Evolutionary conservation across 805 yeast species (phyloP).

Genomic region (Lachancea quebecensis): DNA sequence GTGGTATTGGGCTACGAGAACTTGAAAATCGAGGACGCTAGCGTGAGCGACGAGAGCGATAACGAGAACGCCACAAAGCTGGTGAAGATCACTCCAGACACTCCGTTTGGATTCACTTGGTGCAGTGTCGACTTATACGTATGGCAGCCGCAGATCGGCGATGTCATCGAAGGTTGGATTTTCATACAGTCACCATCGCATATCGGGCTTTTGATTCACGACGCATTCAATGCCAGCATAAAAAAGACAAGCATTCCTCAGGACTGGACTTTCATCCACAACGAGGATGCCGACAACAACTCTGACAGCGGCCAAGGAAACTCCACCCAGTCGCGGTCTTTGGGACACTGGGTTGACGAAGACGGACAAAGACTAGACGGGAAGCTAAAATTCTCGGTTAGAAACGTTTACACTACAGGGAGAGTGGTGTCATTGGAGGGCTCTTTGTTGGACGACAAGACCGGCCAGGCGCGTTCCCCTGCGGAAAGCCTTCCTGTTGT

Average conservation of each 20-base stretch:
- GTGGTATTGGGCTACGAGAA: slow-evolving; percentile 77
- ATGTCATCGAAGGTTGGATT: slow-evolving; percentile 74
- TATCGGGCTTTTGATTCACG: slow-evolving; percentile 83
- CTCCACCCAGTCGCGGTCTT: slow-evolving; percentile 39
- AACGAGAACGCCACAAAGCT: slow-evolving; percentile 36
- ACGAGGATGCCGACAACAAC: slow-evolving; percentile 47
- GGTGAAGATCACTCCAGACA: slow-evolving; percentile 65
- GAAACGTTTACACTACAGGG: slow-evolving; percentile 66
- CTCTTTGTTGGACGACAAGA: slow-evolving; percentile 43
- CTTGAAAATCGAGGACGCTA: slow-evolving; percentile 44
- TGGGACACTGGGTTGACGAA: slow-evolving; percentile 86
- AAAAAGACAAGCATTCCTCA: slow-evolving; percentile 80
- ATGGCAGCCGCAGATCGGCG: slow-evolving; percentile 91
- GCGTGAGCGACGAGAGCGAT: slow-evolving; percentile 35
- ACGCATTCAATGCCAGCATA: slow-evolving; percentile 91
- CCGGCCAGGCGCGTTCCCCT: slow-evolving; percentile 33
- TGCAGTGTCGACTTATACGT: slow-evolving; percentile 70
- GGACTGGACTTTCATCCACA: slow-evolving; percentile 78
- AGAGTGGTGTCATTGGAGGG: slow-evolving; percentile 84
- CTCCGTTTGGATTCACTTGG: slow-evolving; percentile 90
- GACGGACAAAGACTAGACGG: slow-evolving; percentile 74
- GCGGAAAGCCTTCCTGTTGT: slow-evolving; percentile 49
- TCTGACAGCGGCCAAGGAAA: slow-evolving; percentile 19
- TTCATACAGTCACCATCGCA: slow-evolving; percentile 94
- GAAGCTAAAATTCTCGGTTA: slow-evolving; percentile 68